These are phyloP conservation scores for Lachancea meyersii DNA, from an alignment of 805 yeast genomes.

Conservation along the genomic window DNA sequence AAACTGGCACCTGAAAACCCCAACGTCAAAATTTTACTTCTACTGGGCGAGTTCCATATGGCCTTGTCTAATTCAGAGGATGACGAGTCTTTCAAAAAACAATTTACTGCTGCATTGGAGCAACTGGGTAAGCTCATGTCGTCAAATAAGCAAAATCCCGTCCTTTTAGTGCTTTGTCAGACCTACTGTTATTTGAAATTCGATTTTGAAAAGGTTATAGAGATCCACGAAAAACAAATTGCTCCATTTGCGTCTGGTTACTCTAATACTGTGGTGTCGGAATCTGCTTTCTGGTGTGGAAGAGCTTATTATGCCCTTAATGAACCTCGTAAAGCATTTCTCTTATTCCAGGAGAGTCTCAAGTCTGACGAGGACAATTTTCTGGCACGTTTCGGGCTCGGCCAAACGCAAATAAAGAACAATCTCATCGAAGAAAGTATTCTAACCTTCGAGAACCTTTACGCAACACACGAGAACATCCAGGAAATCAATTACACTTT, in stretches of 20 bases:
- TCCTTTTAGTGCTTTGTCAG: conserved; percentile 59
- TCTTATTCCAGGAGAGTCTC: conserved; percentile 64
- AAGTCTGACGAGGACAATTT: conserved; percentile 58
- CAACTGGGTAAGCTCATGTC: conserved; percentile 35
- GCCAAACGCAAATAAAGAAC: conserved; percentile 74
- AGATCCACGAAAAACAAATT: conserved; percentile 48
- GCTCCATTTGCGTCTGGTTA: conserved; percentile 33
- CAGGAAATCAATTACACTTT: conserved; percentile 69
- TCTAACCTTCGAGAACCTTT: conserved; percentile 71
- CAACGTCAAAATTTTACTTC: conserved; percentile 59
- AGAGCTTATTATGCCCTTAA: conserved; percentile 58
- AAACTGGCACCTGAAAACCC: conserved; percentile 56
- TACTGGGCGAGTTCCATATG: conserved; percentile 62
- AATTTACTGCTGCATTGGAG: conserved; percentile 54
- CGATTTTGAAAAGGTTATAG: conserved; percentile 52
- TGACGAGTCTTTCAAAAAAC: conserved; percentile 51
- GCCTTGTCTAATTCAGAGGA: conserved; percentile 44
- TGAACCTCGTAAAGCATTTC: conserved; percentile 66
- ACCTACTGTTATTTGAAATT: conserved; percentile 66
- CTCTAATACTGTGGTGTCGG: conserved; percentile 42
- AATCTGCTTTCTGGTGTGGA: conserved; percentile 79
- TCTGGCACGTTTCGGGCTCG: conserved; percentile 74
- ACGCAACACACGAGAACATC: conserved; percentile 58
- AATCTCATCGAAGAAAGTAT: conserved; percentile 77
- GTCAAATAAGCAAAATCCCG: conserved; percentile 45